Percentiles rank a stretch among this genome's conserved stretches.
Conservation (phyloP, 352 stramenopile species). For the Globisporangium uncinulatum region DNA sequence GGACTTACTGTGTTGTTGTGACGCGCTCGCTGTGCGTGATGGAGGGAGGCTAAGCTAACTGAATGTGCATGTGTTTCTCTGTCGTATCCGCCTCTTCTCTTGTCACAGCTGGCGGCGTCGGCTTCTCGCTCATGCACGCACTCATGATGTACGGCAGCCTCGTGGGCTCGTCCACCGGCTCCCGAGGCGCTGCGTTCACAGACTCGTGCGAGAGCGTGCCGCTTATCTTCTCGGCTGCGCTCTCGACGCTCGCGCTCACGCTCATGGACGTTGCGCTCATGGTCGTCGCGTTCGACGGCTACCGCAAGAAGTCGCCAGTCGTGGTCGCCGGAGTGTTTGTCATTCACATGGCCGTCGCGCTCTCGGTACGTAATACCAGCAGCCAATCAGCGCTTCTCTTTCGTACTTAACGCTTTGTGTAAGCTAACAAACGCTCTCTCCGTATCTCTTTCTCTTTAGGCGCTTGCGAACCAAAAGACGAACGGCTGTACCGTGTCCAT, state of each 20-base stretch:
- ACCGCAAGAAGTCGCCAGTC: slow-evolving; percentile 51
- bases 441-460: slow-evolving; percentile 18
- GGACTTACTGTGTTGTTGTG: neutral
- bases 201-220: slow-evolving; percentile 64
- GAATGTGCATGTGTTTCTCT: no score
- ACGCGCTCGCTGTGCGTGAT: neutral
- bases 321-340: slow-evolving; percentile 46
- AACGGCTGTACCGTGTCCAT: slow-evolving; percentile 79
- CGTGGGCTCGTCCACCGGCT: slow-evolving; percentile 56
- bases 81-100: no score
- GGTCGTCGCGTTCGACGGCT: slow-evolving; percentile 78
- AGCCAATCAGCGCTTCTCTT: no score
- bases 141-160: slow-evolving; percentile 84
- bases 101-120: slow-evolving; percentile 54
- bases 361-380: slow-evolving; percentile 40
- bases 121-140: slow-evolving; percentile 79
- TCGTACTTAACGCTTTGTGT: no score
- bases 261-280: slow-evolving; percentile 76
- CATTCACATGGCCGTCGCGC: slow-evolving; percentile 68
- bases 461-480: slow-evolving; percentile 64
- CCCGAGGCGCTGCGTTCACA: slow-evolving; percentile 68
- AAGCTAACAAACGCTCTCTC: no score
- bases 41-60: no score
- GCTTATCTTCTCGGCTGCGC: slow-evolving; percentile 56
- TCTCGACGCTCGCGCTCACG: slow-evolving; percentile 72